A percentile compares a stretch with the other conserved stretches of the same genome.
Conservation (phyloP, 495 filamentous ascomycete species). For the Pyrenula massariospora region DNA sequence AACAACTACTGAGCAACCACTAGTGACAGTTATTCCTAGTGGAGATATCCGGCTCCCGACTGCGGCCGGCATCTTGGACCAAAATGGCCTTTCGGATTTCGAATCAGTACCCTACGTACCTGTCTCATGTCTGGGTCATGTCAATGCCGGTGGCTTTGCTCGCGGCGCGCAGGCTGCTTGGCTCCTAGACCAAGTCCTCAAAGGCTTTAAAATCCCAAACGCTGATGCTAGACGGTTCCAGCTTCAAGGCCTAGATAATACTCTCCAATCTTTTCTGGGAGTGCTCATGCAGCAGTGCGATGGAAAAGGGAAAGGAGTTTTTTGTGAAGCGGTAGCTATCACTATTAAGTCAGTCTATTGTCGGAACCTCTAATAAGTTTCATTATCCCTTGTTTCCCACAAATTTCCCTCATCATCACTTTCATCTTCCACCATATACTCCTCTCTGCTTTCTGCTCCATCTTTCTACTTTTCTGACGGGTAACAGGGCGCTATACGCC, state of each 20-base stretch:
- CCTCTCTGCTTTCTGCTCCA: conserved; percentile 3
- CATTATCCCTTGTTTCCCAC: neutral
- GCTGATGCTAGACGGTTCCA: conserved; percentile 7
- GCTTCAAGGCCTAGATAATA: conserved; percentile 7
- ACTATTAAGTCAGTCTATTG: conserved; percentile 15
- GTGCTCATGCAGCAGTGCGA: conserved; percentile 13
- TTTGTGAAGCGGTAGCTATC: conserved; percentile 17
- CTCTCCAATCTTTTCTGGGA: conserved; percentile 11
- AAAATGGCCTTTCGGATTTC: conserved; percentile 1
- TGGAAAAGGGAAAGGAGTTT: conserved; percentile 8
- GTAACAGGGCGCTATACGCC: conserved; percentile 4
- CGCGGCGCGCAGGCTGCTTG: conserved; percentile 19
- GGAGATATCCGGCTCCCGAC: conserved; percentile 3
- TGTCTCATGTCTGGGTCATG: neutral
- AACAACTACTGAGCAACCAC: conserved; percentile 5
- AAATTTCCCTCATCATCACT: conserved; percentile 2
- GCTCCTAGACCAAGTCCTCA: conserved; percentile 16
- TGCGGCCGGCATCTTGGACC: conserved; percentile 2
- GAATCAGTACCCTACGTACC: conserved; percentile 6
- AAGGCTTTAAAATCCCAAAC: conserved; percentile 7
- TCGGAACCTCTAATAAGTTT: conserved; percentile 1
- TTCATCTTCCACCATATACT: conserved; percentile 4
- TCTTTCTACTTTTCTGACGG: conserved; percentile 1
- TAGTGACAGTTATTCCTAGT: conserved; percentile 5
- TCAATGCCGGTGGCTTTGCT: conserved; percentile 15